Evolutionary conservation across 306 rosid genomes (phyloP).

Genomic region (Medicago ruthenica): DNA sequence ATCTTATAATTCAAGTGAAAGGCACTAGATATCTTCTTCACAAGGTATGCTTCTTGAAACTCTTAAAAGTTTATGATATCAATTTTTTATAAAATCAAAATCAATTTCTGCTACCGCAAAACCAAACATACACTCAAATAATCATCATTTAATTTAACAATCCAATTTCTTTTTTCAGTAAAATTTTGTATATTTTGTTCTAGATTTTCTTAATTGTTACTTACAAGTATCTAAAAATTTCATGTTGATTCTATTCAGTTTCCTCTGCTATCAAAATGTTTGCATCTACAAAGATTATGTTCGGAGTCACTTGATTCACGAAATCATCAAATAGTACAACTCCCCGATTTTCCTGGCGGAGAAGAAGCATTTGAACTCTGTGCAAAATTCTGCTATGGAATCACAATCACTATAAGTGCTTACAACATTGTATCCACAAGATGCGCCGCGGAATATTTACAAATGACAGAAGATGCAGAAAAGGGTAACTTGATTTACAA

Average conservation of each 20-base stretch:
- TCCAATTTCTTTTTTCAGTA: too few relatives aligned
- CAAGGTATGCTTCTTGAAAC: constrained; percentile 59
- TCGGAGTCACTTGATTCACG: constrained; percentile 69
- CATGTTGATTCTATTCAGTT: constrained; percentile 63
- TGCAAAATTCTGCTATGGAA: constrained; percentile 91
- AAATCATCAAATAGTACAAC: constrained; percentile 67
- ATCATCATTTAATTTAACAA: neutral
- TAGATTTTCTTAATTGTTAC: neutral
- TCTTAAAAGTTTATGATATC: neutral
- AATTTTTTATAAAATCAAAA: neutral
- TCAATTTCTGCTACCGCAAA: neutral
- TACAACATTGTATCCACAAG: constrained; percentile 86
- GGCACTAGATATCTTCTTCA: constrained; percentile 88
- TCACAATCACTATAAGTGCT: constrained; percentile 81
- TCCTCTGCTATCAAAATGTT: constrained; percentile 87
- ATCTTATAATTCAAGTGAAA: constrained; percentile 87
- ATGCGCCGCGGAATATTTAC: constrained; percentile 88
- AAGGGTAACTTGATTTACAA: constrained; percentile 82
- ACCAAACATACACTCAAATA: neutral
- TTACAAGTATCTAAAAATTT: constrained; percentile 18
- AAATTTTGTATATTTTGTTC: too few relatives aligned
- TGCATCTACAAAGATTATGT: constrained; percentile 72
- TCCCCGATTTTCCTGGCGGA: constrained; percentile 85
- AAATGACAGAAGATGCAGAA: constrained; percentile 96
- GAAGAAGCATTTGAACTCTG: constrained; percentile 84